phyloP scores from a whole-genome alignment of 1,284 basidiomycete species.

The Bjerkandera adusta region DNA sequence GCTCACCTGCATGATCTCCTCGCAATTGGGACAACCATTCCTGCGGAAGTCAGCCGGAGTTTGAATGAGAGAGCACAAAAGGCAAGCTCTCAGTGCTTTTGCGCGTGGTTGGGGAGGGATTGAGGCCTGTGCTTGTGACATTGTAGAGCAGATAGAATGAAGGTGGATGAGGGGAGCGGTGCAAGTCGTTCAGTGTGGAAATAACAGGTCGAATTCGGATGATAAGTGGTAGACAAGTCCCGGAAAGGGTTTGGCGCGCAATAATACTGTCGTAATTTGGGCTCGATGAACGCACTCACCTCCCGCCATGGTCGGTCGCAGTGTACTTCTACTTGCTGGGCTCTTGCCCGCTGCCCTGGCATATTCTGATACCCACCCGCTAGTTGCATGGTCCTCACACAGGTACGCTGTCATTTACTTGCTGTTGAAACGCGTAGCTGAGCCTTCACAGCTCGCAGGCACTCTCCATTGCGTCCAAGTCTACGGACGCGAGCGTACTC shows the following conservation, averaged over 20 bases:
- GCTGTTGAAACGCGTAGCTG: slow-evolving; percentile 7
- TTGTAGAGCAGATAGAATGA: slow-evolving; percentile 7
- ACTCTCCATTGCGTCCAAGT: slow-evolving; percentile 40
- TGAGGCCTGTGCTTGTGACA: slow-evolving; percentile 34
- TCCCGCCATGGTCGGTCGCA: slow-evolving; percentile 22
- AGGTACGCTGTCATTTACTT: slow-evolving; percentile 35
- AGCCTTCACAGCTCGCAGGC: slow-evolving; percentile 39
- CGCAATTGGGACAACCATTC: slow-evolving; percentile 95
- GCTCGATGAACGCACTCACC: no score
- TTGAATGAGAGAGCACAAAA: slow-evolving; percentile 91
- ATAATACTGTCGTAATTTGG: no score
- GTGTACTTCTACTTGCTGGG: slow-evolving; percentile 26
- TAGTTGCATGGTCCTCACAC: slow-evolving; percentile 70
- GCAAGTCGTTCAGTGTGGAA: no score
- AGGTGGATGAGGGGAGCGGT: no score
- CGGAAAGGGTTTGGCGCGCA: no score
- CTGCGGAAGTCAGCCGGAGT: slow-evolving; percentile 82
- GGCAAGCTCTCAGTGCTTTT: slow-evolving; percentile 83
- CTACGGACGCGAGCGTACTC: slow-evolving; percentile 31
- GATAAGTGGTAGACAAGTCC: no score
- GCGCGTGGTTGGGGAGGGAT: slow-evolving; percentile 64
- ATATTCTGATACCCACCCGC: slow-evolving; percentile 57
- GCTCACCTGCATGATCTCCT: slow-evolving; percentile 88
- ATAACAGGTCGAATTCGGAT: no score
- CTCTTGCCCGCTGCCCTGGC: slow-evolving; percentile 46